Conservation (phyloP, 129 eudicot genomes). For the carrot (Daucus carota) region DH1_v3.0 NC_030388.2:28978501-28979000, state of each 20-base stretch:
- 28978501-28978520: too few species aligned
- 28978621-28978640: too few species aligned
- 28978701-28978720: background rate
- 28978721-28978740: background rate
- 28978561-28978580: too few species aligned
- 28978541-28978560: too few species aligned
- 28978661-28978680: too few species aligned
- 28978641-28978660: too few species aligned
- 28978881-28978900: background rate
- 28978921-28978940: constrained; percentile 37
- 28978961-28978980: constrained; percentile 39
- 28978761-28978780: too few species aligned
- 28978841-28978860: background rate
- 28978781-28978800: background rate
- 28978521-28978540: too few species aligned
- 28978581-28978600: too few species aligned
- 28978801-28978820: background rate
- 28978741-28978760: too few species aligned
- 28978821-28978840: background rate
- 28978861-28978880: background rate
- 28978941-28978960: constrained; percentile 32
- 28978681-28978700: too few species aligned
- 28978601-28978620: too few species aligned
- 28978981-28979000: constrained; percentile 58
- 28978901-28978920: background rate